phyloP scores from a whole-genome alignment of 2,329 filamentous ascomycete species.

The Fusarium protoensiforme region DNA sequence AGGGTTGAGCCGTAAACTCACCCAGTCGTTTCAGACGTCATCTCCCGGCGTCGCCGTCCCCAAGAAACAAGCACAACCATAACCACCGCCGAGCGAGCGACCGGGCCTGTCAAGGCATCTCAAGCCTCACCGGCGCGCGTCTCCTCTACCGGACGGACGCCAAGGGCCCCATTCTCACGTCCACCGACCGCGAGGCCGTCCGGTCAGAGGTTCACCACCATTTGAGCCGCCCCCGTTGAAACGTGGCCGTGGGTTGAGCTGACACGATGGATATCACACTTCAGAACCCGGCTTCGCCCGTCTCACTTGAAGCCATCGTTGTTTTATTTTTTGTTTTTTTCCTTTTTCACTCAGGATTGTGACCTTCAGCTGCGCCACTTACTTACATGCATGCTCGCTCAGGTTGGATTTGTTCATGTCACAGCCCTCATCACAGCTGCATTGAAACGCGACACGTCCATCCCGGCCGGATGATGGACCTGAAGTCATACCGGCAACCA shows the following conservation, averaged over 20 bases:
- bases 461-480: constrained; percentile 9
- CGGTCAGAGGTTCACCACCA: not conserved
- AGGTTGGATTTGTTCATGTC: constrained; percentile 15
- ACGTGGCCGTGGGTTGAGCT: constrained; percentile 1
- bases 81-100: not conserved
- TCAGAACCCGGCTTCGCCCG: not conserved
- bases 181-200: not conserved
- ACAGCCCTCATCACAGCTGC: constrained; percentile 7
- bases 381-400: not conserved
- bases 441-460: constrained; percentile 25
- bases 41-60: constrained; percentile 38
- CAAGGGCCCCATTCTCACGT: not conserved
- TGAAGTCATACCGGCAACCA: constrained; percentile 5
- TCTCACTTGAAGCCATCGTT: not conserved
- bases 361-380: constrained; percentile 18
- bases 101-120: not conserved
- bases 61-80: constrained; percentile 17
- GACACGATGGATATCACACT: not conserved
- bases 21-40: constrained; percentile 43
- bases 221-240: not conserved
- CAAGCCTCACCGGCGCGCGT: not conserved
- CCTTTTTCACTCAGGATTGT: not conserved
- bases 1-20: constrained; percentile 27
- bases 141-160: not conserved
- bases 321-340: constrained; percentile 3